Evolutionary conservation across 2,329 filamentous ascomycete genomes (phyloP).

Genomic region (Coniochaeta ligniaria): DNA sequence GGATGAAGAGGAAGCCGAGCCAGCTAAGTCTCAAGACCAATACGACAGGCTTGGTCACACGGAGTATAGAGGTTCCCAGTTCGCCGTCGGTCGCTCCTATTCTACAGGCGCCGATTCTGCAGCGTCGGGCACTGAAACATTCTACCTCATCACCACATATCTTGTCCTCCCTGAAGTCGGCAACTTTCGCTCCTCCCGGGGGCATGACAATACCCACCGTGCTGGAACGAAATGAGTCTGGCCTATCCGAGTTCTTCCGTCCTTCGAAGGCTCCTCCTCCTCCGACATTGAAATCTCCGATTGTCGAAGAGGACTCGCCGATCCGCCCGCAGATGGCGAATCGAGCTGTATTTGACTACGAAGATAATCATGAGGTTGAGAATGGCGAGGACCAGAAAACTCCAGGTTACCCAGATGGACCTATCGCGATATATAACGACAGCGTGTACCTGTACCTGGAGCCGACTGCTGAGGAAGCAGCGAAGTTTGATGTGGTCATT

Average conservation of each 20-base stretch:
- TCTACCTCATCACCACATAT: conserved; percentile 63
- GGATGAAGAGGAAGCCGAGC: conserved; percentile 67
- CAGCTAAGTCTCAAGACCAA: conserved; percentile 71
- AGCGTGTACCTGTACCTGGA: conserved; percentile 75
- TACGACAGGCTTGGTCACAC: conserved; percentile 46
- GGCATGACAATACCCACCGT: conserved; percentile 60
- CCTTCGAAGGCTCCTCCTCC: conserved; percentile 35
- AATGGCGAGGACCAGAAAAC: conserved; percentile 75
- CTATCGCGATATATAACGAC: conserved; percentile 73
- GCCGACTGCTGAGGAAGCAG: conserved; percentile 69
- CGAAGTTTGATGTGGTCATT: conserved; percentile 73
- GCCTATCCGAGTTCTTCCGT: conserved; percentile 50
- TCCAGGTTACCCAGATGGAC: conserved; percentile 74
- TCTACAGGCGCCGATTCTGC: conserved; percentile 43
- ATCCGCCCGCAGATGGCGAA: conserved; percentile 57
- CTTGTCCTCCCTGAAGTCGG: conserved; percentile 50
- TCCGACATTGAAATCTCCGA: conserved; percentile 31
- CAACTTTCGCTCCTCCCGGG: conserved; percentile 52
- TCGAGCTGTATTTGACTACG: conserved; percentile 48
- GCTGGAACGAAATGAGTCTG: conserved; percentile 51
- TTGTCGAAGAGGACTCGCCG: conserved; percentile 49
- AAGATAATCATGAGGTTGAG: conserved; percentile 58
- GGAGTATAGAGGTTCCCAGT: conserved; percentile 44
- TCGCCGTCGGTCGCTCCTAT: conserved; percentile 37
- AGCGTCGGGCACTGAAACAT: conserved; percentile 57